Evolutionary conservation across 352 stramenopile genomes (phyloP).

Genomic region (Blastocystis sp.): DNA sequence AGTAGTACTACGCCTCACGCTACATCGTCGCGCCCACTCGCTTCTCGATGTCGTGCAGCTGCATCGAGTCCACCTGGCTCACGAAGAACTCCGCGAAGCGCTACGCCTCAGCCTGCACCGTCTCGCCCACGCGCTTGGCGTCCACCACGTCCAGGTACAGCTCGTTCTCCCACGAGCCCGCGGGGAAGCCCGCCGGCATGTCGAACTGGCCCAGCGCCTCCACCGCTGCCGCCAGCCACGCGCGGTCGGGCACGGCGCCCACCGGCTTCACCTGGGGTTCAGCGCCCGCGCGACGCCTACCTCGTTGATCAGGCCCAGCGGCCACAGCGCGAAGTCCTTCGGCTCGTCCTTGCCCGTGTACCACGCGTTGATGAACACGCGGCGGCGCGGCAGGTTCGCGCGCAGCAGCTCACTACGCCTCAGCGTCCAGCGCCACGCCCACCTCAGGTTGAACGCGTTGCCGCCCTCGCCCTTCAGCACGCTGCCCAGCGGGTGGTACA

Average conservation of each 20-base stretch:
- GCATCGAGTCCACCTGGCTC: slow-evolving; percentile 24
- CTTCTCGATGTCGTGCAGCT: slow-evolving; percentile 37
- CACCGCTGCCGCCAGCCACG: slow-evolving; percentile 14
- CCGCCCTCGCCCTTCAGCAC: slow-evolving; percentile 35
- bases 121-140: neutral
- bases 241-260: neutral
- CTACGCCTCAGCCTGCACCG: neutral
- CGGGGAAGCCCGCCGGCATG: neutral
- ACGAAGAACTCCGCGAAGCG: slow-evolving; percentile 41
- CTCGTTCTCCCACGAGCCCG: slow-evolving; percentile 42
- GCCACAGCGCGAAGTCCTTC: slow-evolving; percentile 40
- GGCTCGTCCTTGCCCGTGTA: slow-evolving; percentile 41
- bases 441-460: slow-evolving; percentile 65
- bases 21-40: neutral
- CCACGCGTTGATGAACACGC: slow-evolving; percentile 52
- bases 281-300: neutral
- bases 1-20: slow-evolving; percentile 22
- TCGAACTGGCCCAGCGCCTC: neutral
- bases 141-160: slow-evolving; percentile 7
- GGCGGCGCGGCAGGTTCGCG: slow-evolving; percentile 6
- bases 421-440: neutral
- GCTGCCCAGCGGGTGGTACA: slow-evolving; percentile 63
- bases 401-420: slow-evolving; percentile 58
- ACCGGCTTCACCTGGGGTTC: neutral
- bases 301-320: slow-evolving; percentile 39